Evolutionary conservation across 805 yeast species (phyloP), one percentile per base, ranked within the genome.

Genomic region (Myxozyma vanderwaltii): DNA sequence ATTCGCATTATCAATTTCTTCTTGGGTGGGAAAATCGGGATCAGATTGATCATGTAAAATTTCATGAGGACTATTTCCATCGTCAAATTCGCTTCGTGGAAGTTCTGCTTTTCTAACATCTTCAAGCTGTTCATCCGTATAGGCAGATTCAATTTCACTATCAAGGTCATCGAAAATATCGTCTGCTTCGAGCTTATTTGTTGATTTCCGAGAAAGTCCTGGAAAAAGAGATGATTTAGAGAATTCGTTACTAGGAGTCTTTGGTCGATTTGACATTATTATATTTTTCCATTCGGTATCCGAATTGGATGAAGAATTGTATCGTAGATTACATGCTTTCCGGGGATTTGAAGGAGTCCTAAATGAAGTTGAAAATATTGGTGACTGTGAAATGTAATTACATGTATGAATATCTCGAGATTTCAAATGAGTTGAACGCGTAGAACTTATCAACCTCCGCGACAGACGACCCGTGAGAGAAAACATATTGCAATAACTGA

Each of bases 11-110:
- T 35, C 54, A 17, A 56, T 56, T 35, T 59, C 63, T 26, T 59
- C 63, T 19, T 56, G 56, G 3, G 63, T 56, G 4, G 63, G 63
- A 31, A 51, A 56, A 23, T 59, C 61, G 4, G 63, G 63, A 48
- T 59, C 63, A 27, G 19, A 26, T 31, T 33, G 24, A 19, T 55
- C 49, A n/a, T 12, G 10, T 5, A 27, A 4, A n/a, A 36, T 38
- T 4, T 33, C 45, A 21, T 29, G 33, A 7, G 45, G 53, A 33
- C 41, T 48, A 15, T 21, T 43, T 21, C 40, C 40, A 23, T 48
- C 52, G 43, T 48, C 52, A 19, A 31, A 35, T 24, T 27, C 39
- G 39, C 44, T 35, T n/a, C 24, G 26, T 5, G 39, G 45, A 12
- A 5, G 29, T 29, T 39, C 49, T 7, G 17, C 54, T 8, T 41